phyloP scores from a whole-genome alignment of 2,329 filamentous ascomycete species.

The Colletotrichum sp. region DNA sequence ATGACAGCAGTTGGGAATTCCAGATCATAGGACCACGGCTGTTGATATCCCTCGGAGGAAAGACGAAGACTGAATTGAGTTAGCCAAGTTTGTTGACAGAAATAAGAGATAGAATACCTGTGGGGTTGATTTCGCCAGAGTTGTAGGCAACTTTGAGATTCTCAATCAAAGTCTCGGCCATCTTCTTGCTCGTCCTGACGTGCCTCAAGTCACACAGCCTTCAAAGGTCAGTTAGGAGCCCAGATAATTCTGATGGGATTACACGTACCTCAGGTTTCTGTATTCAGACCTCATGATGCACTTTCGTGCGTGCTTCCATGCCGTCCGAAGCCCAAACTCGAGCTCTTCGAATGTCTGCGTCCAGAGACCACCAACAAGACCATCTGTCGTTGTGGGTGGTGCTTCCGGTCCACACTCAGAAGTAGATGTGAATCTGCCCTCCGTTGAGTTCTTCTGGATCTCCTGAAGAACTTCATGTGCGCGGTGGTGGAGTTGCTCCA shows the following conservation, averaged over 20 bases:
- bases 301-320: slow-evolving; percentile 19
- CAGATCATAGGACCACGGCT: slow-evolving; percentile 18
- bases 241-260: not conserved
- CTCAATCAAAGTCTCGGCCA: slow-evolving; percentile 18
- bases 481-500: slow-evolving; percentile 7
- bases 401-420: slow-evolving; percentile 3
- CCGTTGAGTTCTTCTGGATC: slow-evolving; percentile 14
- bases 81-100: not conserved
- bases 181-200: slow-evolving; percentile 18
- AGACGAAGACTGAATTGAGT: slow-evolving; percentile 2
- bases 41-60: slow-evolving; percentile 14
- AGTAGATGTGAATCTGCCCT: slow-evolving; percentile 1
- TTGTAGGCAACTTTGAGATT: slow-evolving; percentile 13
- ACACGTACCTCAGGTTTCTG: slow-evolving; percentile 4
- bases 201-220: slow-evolving; percentile 18
- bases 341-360: slow-evolving; percentile 21
- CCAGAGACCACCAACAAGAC: slow-evolving; percentile 12
- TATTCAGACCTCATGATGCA: slow-evolving; percentile 19
- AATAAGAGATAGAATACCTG: not conserved
- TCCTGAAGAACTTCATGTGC: slow-evolving; percentile 16
- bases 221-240: not conserved
- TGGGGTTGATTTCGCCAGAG: slow-evolving; percentile 16
- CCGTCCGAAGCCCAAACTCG: slow-evolving; percentile 8
- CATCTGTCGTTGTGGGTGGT: not conserved
- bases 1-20: slow-evolving; percentile 15